phyloP scores from a whole-genome alignment of 225 moss, liverwort and hornwort genomes.

The Pseudoscleropodium purum region DNA sequence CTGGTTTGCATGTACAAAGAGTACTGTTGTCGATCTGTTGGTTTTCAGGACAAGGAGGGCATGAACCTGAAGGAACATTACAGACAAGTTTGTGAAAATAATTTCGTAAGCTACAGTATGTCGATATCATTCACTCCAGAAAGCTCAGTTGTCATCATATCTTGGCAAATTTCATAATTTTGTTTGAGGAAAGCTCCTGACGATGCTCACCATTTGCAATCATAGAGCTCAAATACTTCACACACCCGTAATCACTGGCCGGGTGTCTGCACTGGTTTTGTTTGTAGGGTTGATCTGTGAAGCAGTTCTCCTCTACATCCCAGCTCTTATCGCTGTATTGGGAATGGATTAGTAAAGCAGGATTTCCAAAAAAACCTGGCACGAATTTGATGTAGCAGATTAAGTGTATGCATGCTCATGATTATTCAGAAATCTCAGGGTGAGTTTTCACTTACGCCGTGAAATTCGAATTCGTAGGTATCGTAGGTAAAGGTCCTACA shows the following conservation, averaged over 20 bases:
- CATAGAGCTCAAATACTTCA: not conserved
- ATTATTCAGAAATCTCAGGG: not conserved
- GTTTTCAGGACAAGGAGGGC: conserved; percentile 13
- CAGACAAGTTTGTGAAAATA: not conserved
- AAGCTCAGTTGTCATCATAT: not conserved
- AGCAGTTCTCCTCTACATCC: conserved; percentile 39
- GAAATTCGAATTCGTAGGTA: not conserved
- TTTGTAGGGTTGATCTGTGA: not conserved
- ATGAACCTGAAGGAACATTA: conserved; percentile 11
- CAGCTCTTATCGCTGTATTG: not conserved
- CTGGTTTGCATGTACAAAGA: conserved; percentile 31
- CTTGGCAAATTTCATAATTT: not conserved
- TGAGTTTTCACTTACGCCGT: not conserved
- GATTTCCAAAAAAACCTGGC: not conserved
- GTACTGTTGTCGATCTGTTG: not conserved
- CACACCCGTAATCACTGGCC: not conserved
- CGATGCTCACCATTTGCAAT: conserved; percentile 8
- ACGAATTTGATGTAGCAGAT: not conserved
- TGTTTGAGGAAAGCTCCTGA: not conserved
- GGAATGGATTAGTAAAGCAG: not conserved
- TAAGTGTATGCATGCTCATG: not conserved
- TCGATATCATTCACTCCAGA: not conserved
- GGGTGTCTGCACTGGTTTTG: not conserved
- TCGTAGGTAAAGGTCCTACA: not conserved
- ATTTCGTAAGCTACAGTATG: not conserved